phyloP scores from a whole-genome alignment of 108 stramenopile genomes.

The Licmophora abbreviata region DNA sequence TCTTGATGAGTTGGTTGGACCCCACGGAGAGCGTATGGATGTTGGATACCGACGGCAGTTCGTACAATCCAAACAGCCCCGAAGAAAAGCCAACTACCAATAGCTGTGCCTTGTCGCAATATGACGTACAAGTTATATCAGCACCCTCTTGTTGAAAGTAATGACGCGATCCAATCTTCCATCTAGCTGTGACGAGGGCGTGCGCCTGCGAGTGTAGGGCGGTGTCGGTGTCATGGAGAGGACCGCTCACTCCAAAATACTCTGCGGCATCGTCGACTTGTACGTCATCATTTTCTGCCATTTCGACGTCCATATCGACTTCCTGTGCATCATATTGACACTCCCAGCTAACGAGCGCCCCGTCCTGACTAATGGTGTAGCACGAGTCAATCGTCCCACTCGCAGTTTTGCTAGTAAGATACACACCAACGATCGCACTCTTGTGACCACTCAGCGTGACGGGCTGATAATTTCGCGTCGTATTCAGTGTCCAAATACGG shows the following conservation, averaged over 20 bases:
- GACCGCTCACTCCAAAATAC: conserved; percentile 40
- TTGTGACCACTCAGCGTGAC: conserved; percentile 83
- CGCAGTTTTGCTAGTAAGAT: conserved; percentile 48
- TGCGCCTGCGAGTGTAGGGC: conserved; percentile 40
- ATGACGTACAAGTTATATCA: conserved; percentile 46
- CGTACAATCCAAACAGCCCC: conserved; percentile 95
- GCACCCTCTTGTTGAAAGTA: conserved; percentile 79
- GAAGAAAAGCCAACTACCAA: conserved; percentile 86
- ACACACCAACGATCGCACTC: conserved; percentile 62
- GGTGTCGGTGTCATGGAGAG: not conserved
- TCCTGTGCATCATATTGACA: conserved; percentile 33
- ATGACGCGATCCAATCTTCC: conserved; percentile 61
- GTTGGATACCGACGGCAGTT: conserved; percentile 82
- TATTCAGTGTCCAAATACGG: conserved; percentile 84
- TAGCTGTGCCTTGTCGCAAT: conserved; percentile 49
- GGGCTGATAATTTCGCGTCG: conserved; percentile 67
- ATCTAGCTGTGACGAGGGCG: conserved; percentile 43
- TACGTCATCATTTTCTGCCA: conserved; percentile 29
- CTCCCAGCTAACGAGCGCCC: conserved; percentile 87
- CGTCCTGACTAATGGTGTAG: conserved; percentile 86
- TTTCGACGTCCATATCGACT: conserved; percentile 17
- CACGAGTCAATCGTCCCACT: conserved; percentile 32
- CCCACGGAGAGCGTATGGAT: conserved; percentile 86
- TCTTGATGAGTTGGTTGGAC: conserved; percentile 55
- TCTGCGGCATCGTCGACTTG: conserved; percentile 66